Evolutionary conservation across 208 protist genomes (phyloP).

Genomic region (Leishmania aethiopica): DNA sequence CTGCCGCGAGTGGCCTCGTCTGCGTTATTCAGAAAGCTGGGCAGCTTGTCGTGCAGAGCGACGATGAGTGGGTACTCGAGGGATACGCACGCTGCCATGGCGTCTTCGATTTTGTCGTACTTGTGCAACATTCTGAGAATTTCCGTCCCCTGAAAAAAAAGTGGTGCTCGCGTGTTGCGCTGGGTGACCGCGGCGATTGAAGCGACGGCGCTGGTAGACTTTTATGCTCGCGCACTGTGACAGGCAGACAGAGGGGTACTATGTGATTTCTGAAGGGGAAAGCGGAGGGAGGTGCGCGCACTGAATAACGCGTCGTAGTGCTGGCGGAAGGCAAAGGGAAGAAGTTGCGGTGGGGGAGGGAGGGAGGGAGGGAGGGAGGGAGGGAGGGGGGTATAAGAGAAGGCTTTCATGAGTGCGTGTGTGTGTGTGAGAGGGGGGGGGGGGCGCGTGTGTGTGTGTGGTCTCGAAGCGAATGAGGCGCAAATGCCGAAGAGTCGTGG

Average conservation of each 20-base stretch:
- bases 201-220: background rate
- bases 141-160: background rate
- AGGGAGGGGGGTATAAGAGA: background rate
- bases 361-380: background rate
- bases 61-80: slow-evolving; percentile 42
- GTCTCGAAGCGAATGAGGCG: background rate
- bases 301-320: background rate
- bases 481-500: background rate
- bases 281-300: background rate
- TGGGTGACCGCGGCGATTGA: background rate
- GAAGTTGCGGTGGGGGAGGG: background rate
- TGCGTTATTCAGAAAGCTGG: slow-evolving; percentile 17
- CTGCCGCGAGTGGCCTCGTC: slow-evolving; percentile 14
- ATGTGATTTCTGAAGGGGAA: background rate
- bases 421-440: background rate
- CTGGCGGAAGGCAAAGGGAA: background rate
- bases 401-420: background rate
- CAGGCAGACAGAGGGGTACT: background rate
- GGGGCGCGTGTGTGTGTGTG: background rate
- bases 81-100: slow-evolving; percentile 35
- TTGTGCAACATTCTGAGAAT: slow-evolving; percentile 29
- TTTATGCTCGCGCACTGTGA: background rate
- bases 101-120: slow-evolving; percentile 50
- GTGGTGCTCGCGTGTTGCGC: background rate
- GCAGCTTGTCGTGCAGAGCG: slow-evolving; percentile 31